Percentiles rank a stretch among this genome's conserved stretches.
phyloP scores from a whole-genome alignment of 305 asterid species.

The Fraxinus angustifolia region DNA sequence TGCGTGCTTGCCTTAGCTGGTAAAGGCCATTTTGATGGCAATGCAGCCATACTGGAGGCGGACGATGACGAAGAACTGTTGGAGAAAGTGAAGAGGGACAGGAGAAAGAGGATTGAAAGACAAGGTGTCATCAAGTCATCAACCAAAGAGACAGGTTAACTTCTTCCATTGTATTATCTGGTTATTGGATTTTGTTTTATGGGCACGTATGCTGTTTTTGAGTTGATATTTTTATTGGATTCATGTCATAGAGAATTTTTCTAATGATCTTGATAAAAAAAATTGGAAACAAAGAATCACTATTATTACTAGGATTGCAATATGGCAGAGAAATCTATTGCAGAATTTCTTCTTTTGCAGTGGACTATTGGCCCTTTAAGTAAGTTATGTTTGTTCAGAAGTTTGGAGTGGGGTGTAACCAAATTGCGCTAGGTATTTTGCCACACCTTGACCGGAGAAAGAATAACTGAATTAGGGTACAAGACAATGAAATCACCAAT shows the following conservation, averaged over 20 bases:
- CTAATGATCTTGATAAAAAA: neutral
- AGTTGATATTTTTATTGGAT: neutral
- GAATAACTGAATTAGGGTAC: neutral
- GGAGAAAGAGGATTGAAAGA: conserved; percentile 84
- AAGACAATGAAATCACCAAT: neutral
- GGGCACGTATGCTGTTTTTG: neutral
- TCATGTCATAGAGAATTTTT: neutral
- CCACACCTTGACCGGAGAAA: neutral
- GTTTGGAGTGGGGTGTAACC: neutral
- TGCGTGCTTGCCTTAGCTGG: conserved; percentile 31
- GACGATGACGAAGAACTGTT: conserved; percentile 76
- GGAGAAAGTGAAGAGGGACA: conserved; percentile 78
- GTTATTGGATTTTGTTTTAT: neutral
- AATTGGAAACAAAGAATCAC: neutral
- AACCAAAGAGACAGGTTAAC: conserved; percentile 60
- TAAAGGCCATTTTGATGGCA: conserved; percentile 36
- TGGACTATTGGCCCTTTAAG: neutral
- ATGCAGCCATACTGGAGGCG: conserved; percentile 84
- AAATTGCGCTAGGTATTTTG: neutral
- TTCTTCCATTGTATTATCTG: neutral
- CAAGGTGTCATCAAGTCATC: conserved; percentile 59
- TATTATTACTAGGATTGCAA: neutral
- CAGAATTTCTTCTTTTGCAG: neutral
- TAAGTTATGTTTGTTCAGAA: neutral
- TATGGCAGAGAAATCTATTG: neutral